Evolutionary conservation across 306 rosid genomes (phyloP).

Genomic region (Dalbergia oliveri): DNA sequence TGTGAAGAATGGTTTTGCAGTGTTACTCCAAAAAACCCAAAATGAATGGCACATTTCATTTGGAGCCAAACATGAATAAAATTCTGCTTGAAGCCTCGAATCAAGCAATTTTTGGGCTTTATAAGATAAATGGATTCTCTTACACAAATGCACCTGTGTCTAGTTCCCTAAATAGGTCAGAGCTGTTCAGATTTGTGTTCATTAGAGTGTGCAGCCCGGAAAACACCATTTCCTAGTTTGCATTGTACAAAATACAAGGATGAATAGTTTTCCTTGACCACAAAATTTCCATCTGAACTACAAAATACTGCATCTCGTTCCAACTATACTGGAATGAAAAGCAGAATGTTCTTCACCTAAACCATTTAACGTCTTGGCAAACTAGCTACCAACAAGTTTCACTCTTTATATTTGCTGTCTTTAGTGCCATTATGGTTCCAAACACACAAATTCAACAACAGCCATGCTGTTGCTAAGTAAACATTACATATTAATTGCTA

Average conservation of each 20-base stretch:
- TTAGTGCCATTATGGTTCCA: neutral
- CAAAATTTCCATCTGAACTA: neutral
- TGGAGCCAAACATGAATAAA: slow-evolving; percentile 17
- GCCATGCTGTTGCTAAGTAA: neutral
- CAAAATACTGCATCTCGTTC: neutral
- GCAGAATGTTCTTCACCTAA: neutral
- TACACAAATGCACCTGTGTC: neutral
- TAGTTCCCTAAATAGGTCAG: neutral
- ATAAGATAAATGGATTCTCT: neutral
- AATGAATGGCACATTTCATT: neutral
- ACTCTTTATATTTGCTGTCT: neutral
- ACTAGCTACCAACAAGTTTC: too few species aligned
- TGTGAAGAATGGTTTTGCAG: neutral
- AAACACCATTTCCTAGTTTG: neutral
- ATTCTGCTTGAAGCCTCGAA: neutral
- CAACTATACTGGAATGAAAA: neutral
- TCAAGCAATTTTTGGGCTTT: neutral
- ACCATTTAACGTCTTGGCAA: neutral
- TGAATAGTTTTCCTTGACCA: neutral
- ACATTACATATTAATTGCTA: slow-evolving; percentile 7
- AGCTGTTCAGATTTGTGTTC: neutral
- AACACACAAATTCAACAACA: neutral
- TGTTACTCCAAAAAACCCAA: neutral
- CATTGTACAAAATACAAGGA: neutral
- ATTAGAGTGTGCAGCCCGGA: neutral